Evolutionary conservation across 208 protist genomes (phyloP), one percentile per base, ranked within the genome.

Genomic region (Trypanosomatidae sp.): DNA sequence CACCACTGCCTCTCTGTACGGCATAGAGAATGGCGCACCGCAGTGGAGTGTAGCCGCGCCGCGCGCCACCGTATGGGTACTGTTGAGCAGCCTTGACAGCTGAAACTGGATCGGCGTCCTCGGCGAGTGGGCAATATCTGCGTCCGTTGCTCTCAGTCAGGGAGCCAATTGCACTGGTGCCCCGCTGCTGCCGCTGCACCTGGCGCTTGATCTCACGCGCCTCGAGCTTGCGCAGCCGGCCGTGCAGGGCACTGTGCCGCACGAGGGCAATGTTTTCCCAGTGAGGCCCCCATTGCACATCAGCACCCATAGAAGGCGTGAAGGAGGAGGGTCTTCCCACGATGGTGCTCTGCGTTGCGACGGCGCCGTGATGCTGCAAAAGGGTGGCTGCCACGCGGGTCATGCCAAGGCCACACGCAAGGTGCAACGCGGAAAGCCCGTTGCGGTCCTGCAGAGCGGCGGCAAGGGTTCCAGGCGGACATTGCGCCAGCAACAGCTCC

Each of bases 381-480:
- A 94, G 80, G 19, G 72, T 76, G 33, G 76, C 77, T 3, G 77
- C 89, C 13, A 81, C 78, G 12, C 67, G 71, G 12, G 77, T 73
- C 79, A 87, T 76, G 15, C 89, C 86, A 1, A 81, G 47, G 13
- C 82, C 77, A 65, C 90, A 92, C 19, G 84, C 77, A 49, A 90
- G 55, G 70, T 94, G 90, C 56, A 94, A 76, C 10, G 90, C 90
- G 8, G 83, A 77, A 30, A 88, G 62, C 39, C 90, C 90, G 56
- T 55, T 60, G 17, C 77, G 74, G 58, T 94, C 85, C 67, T 81
- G 82, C 15, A 74, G 69, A 53, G 80, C 71, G n/a, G 82, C 71
- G 1, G 80, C 79, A 47, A 89, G 43, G 30, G 81, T 71, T 44
- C 82, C 86, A 7, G 82, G 76, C 3, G 83, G 62, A 65, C 80